Evolutionary conservation across 2,329 filamentous ascomycete genomes (phyloP), one percentile per base, ranked within the genome.

Genomic region (Colletotrichum paranaense): DNA sequence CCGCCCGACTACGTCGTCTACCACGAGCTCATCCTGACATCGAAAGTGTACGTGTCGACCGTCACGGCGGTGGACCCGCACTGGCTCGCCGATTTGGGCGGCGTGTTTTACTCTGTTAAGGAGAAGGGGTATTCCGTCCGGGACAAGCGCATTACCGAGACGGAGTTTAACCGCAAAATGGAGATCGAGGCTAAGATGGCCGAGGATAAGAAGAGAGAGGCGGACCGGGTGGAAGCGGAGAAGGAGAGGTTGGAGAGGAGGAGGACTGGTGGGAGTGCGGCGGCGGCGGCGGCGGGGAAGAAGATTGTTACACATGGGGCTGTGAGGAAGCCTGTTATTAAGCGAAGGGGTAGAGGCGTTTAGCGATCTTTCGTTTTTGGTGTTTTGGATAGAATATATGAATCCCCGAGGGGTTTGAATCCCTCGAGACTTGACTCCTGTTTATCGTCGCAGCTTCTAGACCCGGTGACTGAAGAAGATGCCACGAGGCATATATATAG

Each of bases 1-100:
- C 90, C 98, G 28, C 97, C 97, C 1, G 97, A 99, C 81, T 98
- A 98, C 80, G 95, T 99, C 65, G 92, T 99, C 55, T 99, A 99
- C 83, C 97, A 99, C 86, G 97, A 99, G 83, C 90, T 99, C 72
- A 98, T 99, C 78, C 90, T 99, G 74, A 99, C 97, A 0, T 94
- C 92, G 70, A 98, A 98, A 81, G 97, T 98, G 81, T 99, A 98
- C 86, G 98, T 99, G 92, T 97, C 94, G 3, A 98, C 95, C 5
- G 97, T 99, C 11, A 99, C 97, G 5, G 91, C 95, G 1, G 97
- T 99, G 1, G 97, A 99, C 81, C 96, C 97, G 65, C 95, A 97
- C 81, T 99, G 97, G 97, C 90, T 99, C 53, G 97, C 97, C 7
- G 97, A 99, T 81, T 87, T 99, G 6, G 97, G 97, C 42, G 97